phyloP scores from a whole-genome alignment of 1,139 yeast species.

The Saccharomyces hybrid region DNA sequence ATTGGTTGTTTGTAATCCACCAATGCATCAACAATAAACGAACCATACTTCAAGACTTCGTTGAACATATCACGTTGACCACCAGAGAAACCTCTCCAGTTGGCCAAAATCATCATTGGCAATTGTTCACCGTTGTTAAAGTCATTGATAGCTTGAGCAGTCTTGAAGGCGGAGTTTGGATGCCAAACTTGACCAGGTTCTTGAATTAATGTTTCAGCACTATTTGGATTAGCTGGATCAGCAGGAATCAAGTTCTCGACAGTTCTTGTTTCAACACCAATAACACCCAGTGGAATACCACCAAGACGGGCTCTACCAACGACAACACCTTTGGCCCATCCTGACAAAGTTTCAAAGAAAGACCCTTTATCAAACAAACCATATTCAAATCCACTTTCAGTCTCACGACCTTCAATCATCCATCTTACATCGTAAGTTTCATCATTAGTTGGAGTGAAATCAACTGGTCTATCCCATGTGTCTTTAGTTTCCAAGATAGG shows the following conservation, averaged over 20 bases:
- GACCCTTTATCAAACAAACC: conserved; percentile 91
- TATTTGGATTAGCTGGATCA: conserved; percentile 95
- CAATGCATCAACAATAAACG: conserved; percentile 92
- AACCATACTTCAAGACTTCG: conserved; percentile 93
- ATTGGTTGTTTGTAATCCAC: conserved; percentile 96
- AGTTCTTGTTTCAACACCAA: conserved; percentile 88
- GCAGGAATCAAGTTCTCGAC: conserved; percentile 91
- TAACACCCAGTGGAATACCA: conserved; percentile 97
- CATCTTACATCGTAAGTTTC: conserved; percentile 89
- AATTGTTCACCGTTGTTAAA: conserved; percentile 96
- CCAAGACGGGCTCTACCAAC: conserved; percentile 98
- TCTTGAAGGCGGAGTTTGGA: conserved; percentile 97
- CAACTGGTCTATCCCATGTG: conserved; percentile 89
- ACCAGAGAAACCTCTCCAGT: conserved; percentile 99
- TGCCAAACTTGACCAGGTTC: conserved; percentile 99
- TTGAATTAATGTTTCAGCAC: conserved; percentile 78
- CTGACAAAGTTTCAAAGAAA: conserved; percentile 94
- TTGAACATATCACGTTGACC: conserved; percentile 99
- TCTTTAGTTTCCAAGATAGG: conserved; percentile 82
- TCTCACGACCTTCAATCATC: conserved; percentile 80
- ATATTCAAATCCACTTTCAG: conserved; percentile 63
- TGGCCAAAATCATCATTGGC: conserved; percentile 94
- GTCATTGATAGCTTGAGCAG: conserved; percentile 96
- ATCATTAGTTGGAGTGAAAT: conserved; percentile 62
- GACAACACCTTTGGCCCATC: conserved; percentile 98